phyloP scores from a whole-genome alignment of 2,329 filamentous ascomycete species.

The Aspergillus ibericus region DNA sequence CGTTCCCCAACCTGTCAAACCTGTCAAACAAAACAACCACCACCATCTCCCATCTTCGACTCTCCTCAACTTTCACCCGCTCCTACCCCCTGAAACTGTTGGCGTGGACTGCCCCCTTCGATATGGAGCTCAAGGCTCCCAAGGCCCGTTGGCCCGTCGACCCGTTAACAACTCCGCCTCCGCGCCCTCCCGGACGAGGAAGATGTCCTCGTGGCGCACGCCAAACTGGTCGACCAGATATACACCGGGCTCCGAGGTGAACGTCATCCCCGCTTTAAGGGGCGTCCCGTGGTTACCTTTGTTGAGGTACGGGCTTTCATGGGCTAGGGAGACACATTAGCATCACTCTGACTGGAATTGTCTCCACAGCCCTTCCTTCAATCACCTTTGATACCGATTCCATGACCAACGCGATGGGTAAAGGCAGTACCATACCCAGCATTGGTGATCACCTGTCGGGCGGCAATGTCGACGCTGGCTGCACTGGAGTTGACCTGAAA shows the following conservation, averaged over 20 bases:
- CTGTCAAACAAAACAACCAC: too few relatives aligned
- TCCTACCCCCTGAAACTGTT: neutral
- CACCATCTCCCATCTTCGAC: too few relatives aligned
- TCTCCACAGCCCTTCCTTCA: neutral
- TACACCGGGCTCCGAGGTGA: constrained; percentile 64
- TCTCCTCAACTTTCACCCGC: neutral
- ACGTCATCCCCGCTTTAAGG: constrained; percentile 60
- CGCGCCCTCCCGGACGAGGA: constrained; percentile 56
- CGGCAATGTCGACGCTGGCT: constrained; percentile 62
- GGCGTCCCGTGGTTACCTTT: constrained; percentile 56
- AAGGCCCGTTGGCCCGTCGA: constrained; percentile 52
- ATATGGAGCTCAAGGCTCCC: constrained; percentile 46
- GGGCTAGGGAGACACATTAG: constrained; percentile 34
- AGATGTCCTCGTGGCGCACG: constrained; percentile 63
- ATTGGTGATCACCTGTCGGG: constrained; percentile 56
- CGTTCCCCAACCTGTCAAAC: too few relatives aligned
- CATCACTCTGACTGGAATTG: neutral
- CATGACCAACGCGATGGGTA: constrained; percentile 63
- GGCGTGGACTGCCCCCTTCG: too few relatives aligned
- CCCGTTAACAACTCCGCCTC: constrained; percentile 59
- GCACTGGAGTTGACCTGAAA: constrained; percentile 56
- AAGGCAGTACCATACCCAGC: constrained; percentile 62
- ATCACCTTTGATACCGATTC: constrained; percentile 62
- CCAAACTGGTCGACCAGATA: constrained; percentile 62
- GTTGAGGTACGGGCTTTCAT: constrained; percentile 65